Conservation (phyloP, 1,284 basidiomycete genomes). For the Rhodotorula sp. region DNA sequence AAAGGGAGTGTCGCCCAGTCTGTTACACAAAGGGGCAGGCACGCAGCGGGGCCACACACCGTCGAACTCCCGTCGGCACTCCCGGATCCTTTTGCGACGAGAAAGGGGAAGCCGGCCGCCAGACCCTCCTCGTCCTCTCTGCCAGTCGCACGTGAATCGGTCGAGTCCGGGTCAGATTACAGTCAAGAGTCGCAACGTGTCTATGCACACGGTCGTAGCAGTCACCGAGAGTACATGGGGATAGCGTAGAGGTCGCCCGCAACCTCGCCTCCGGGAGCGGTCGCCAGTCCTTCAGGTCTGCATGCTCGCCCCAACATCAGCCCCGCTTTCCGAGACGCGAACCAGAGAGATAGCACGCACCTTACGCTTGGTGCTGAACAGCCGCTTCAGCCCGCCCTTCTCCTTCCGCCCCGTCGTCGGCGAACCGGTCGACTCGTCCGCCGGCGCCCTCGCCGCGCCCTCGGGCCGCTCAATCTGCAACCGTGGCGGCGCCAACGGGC, state of each 20-base stretch:
- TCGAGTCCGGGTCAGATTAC: too few species aligned
- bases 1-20: too few species aligned
- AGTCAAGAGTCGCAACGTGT: too few species aligned
- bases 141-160: not conserved
- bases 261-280: not conserved
- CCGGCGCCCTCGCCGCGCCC: constrained; percentile 4
- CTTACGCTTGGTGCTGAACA: constrained; percentile 44
- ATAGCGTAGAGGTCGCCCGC: constrained; percentile 4
- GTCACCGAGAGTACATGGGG: not conserved
- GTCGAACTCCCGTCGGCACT: too few species aligned
- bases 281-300: not conserved
- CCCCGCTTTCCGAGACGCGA: not conserved
- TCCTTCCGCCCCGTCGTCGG: constrained; percentile 12
- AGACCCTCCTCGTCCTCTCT: constrained; percentile 1
- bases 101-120: not conserved
- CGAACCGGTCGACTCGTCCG: constrained; percentile 3
- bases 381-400: constrained; percentile 24
- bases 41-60: too few species aligned
- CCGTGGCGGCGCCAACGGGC: not conserved
- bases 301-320: not conserved
- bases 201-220: too few species aligned
- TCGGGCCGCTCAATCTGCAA: not conserved
- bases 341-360: constrained; percentile 17
- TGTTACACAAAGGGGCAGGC: too few species aligned
- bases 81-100: not conserved